Percentiles rank a stretch among this genome's conserved stretches.
Conservation (phyloP, 2,329 filamentous ascomycete genomes). For the Curvularia verruculosa region DNA sequence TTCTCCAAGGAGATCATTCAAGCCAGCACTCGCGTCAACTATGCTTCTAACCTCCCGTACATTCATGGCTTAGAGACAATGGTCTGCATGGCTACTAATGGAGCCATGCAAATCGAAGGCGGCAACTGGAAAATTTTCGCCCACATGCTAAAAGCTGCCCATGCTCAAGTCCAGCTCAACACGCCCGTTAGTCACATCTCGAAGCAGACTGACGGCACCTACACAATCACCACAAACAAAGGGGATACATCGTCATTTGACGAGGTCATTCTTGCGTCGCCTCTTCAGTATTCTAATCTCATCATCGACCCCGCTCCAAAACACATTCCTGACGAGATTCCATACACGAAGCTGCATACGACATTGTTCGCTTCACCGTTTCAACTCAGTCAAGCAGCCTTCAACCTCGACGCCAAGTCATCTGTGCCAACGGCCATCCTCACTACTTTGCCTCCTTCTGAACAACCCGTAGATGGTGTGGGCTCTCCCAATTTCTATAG, state of each 20-base stretch:
- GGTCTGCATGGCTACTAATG: conserved; percentile 89
- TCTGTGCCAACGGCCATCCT: conserved; percentile 75
- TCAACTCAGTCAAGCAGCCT: conserved; percentile 72
- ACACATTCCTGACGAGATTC: conserved; percentile 73
- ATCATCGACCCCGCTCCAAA: conserved; percentile 51
- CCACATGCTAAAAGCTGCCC: conserved; percentile 72
- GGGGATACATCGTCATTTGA: conserved; percentile 63
- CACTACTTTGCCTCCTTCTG: conserved; percentile 74
- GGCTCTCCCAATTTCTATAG: conserved; percentile 84
- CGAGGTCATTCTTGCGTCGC: conserved; percentile 80
- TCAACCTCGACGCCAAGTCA: conserved; percentile 66
- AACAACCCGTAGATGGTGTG: conserved; percentile 57
- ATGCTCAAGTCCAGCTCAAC: conserved; percentile 67
- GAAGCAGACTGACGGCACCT: conserved; percentile 43
- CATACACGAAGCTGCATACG: conserved; percentile 85
- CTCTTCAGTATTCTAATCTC: conserved; percentile 81
- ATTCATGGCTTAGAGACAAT: conserved; percentile 91
- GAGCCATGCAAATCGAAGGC: conserved; percentile 76
- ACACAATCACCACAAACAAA: conserved; percentile 51
- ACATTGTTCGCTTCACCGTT: conserved; percentile 84
- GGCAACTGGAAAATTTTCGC: conserved; percentile 96
- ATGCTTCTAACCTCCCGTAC: conserved; percentile 82
- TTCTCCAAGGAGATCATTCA: conserved; percentile 87
- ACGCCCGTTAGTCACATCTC: conserved; percentile 69
- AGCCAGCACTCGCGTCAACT: conserved; percentile 88